phyloP scores from a whole-genome alignment of 2,329 filamentous ascomycete species.

The Fusarium piperis region DNA sequence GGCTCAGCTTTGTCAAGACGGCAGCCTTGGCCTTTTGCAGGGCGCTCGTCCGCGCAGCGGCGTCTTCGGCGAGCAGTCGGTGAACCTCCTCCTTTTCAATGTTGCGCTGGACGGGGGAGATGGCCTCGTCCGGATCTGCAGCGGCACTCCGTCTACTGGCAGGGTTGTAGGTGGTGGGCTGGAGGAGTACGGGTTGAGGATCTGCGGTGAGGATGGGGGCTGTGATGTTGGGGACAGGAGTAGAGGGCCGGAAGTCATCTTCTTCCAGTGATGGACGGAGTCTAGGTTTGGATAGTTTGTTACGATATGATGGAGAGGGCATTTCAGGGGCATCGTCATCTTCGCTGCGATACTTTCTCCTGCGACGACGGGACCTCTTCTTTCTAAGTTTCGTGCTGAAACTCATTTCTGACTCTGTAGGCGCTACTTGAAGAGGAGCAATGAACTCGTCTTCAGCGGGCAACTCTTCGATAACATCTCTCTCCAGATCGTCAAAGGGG shows the following conservation, averaged over 20 bases:
- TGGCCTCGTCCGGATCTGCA: slow-evolving; percentile 52
- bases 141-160: slow-evolving; percentile 22
- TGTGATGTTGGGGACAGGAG: slow-evolving; percentile 53
- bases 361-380: slow-evolving; percentile 49
- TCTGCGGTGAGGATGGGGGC: slow-evolving; percentile 61
- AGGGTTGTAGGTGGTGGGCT: slow-evolving; percentile 67
- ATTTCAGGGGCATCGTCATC: slow-evolving; percentile 34
- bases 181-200: slow-evolving; percentile 63
- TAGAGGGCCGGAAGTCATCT: slow-evolving; percentile 37
- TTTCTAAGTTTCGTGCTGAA: slow-evolving; percentile 63
- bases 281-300: slow-evolving; percentile 39
- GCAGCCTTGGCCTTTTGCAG: slow-evolving; percentile 68
- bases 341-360: slow-evolving; percentile 49
- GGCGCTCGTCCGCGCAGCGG: slow-evolving; percentile 62
- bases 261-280: slow-evolving; percentile 40
- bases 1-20: slow-evolving; percentile 67
- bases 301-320: slow-evolving; percentile 34
- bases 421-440: slow-evolving; percentile 2
- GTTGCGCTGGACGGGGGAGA: slow-evolving; percentile 68
- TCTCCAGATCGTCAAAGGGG: slow-evolving; percentile 49
- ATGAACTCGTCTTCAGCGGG: slow-evolving; percentile 21
- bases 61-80: slow-evolving; percentile 66
- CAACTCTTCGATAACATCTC: slow-evolving; percentile 44
- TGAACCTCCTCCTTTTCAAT: slow-evolving; percentile 66
- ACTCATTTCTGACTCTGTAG: slow-evolving; percentile 42